A percentile compares a stretch with the other conserved stretches of the same genome.
phyloP scores from a whole-genome alignment of 179 eudicot genomes.

The Patellifolia procumbens region DNA sequence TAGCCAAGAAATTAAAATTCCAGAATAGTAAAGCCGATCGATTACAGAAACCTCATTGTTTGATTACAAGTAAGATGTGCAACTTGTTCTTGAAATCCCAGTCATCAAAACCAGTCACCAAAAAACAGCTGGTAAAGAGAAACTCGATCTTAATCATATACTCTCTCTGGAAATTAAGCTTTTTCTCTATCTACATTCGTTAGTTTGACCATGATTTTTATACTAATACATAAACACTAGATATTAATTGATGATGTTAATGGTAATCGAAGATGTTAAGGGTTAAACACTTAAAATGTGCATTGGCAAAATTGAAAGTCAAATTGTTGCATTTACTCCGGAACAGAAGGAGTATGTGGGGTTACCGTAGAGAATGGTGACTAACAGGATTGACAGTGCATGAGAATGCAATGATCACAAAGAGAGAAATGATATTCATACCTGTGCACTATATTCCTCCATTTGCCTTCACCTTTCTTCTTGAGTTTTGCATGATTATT shows the following conservation, averaged over 20 bases:
- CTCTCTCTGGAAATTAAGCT: too few relatives aligned
- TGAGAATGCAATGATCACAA: constrained; percentile 1
- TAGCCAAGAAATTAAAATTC: neutral
- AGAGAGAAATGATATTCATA: constrained; percentile 27
- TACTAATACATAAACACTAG: too few relatives aligned
- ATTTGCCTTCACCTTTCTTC: constrained; percentile 45
- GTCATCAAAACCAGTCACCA: too few relatives aligned
- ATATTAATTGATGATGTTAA: too few relatives aligned
- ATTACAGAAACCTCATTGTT: neutral
- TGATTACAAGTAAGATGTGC: neutral
- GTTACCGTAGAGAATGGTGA: neutral
- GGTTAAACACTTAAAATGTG: too few relatives aligned
- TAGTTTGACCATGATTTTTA: too few relatives aligned
- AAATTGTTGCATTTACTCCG: too few relatives aligned
- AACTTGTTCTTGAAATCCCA: neutral
- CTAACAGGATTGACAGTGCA: neutral
- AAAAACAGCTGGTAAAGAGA: neutral
- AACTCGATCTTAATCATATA: neutral
- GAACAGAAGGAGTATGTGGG: too few relatives aligned
- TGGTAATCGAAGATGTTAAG: too few relatives aligned
- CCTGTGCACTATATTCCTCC: constrained; percentile 83
- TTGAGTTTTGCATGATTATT: constrained; percentile 32
- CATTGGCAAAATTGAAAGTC: too few relatives aligned
- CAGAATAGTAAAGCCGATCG: neutral
- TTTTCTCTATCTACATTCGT: too few relatives aligned